A percentile compares a stretch with the other conserved stretches of the same genome.
Conservation (phyloP, 108 stramenopile species). For the Stephanodiscus triporus region DNA sequence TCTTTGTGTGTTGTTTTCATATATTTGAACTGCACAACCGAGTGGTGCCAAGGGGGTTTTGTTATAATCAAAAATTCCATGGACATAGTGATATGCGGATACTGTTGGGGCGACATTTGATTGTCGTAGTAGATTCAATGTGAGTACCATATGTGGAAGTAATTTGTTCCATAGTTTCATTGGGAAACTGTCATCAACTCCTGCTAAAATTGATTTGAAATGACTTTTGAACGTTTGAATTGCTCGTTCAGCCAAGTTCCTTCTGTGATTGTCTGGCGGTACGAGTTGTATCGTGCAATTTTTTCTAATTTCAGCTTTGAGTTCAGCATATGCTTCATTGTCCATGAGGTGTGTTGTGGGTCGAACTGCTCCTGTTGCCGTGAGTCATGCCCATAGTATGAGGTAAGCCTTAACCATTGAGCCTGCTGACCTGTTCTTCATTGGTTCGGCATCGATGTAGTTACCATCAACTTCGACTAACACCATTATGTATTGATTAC, state of each 20-base stretch:
- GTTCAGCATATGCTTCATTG: conserved; percentile 18
- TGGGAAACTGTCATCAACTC: conserved; percentile 29
- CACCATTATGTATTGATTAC: too few relatives aligned
- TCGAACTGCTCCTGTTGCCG: not conserved
- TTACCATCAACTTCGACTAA: too few relatives aligned
- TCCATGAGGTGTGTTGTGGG: conserved; percentile 5
- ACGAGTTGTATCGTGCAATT: not conserved
- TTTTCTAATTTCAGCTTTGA: not conserved
- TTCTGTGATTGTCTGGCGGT: conserved; percentile 28
- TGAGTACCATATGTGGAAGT: conserved; percentile 19
- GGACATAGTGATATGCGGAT: conserved; percentile 25
- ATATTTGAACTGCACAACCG: too few relatives aligned
- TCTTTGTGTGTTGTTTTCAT: not conserved
- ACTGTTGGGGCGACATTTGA: not conserved
- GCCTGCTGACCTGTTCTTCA: not conserved
- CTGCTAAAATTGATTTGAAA: conserved; percentile 39
- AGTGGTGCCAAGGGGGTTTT: conserved; percentile 43
- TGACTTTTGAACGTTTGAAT: conserved; percentile 55
- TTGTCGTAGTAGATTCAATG: not conserved
- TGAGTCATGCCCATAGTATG: not conserved
- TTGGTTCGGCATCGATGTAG: too few relatives aligned
- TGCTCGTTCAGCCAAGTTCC: conserved; percentile 53
- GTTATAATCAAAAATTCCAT: conserved; percentile 50
- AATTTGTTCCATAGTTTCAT: conserved; percentile 30
- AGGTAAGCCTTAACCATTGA: conserved; percentile 14